These are phyloP conservation scores for Papilionanthe hybrid DNA, from an alignment of 116 monocot species.

Conservation along the genomic window DNA sequence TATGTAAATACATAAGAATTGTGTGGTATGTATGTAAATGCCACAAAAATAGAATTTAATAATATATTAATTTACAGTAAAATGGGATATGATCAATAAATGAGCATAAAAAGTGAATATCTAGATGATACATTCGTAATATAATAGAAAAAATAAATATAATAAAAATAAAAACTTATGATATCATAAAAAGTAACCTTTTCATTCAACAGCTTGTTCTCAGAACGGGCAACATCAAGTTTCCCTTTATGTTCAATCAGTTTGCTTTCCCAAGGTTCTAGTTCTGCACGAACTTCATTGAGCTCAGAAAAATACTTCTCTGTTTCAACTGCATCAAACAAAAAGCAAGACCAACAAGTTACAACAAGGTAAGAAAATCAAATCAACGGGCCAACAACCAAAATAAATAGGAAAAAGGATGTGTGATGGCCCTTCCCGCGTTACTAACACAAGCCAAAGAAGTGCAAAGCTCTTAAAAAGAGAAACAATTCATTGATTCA, in stretches of 20 bases:
- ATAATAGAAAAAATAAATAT: not conserved
- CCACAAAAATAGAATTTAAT: not conserved
- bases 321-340: slow-evolving; percentile 64
- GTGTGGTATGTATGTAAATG: too few species aligned
- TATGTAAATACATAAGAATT: too few species aligned
- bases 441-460: not conserved
- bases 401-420: not conserved
- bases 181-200: slow-evolving; percentile 80
- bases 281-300: slow-evolving; percentile 64
- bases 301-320: slow-evolving; percentile 71
- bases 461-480: not conserved
- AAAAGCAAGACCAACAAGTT: not conserved
- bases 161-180: too few species aligned
- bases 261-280: slow-evolving; percentile 99
- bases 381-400: not conserved
- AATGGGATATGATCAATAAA: not conserved
- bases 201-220: slow-evolving; percentile 67
- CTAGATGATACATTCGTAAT: not conserved
- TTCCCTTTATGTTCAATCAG: slow-evolving; percentile 89
- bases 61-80: not conserved
- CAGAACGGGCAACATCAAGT: slow-evolving; percentile 68
- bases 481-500: not conserved
- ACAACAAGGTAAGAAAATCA: not conserved
- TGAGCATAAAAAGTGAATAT: not conserved
- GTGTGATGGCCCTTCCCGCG: not conserved